Base-by-base conservation (phyloP, 2,329 filamentous ascomycete genomes). In the Gnomoniopsis sp. region DNA sequence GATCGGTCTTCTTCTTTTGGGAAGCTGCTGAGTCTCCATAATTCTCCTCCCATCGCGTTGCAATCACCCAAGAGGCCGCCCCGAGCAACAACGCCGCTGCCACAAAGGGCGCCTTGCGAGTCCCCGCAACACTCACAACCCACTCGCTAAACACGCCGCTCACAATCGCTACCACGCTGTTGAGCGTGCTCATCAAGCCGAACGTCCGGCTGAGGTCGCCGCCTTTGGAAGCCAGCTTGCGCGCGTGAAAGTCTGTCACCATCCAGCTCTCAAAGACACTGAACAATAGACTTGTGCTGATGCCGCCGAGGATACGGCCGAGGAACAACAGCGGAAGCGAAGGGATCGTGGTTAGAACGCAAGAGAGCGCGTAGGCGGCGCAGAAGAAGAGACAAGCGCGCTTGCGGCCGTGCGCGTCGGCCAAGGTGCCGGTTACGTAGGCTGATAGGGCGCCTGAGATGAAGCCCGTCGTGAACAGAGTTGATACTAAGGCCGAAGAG, bases 191-290 rank as follows among this genome's bases (percentile, higher is more conserved):
- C 75, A 80, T 79, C 19, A 73, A 63, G 14, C 79, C 81, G 67
- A 84, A 83, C 55, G 80, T 77, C 34, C 72, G 72, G 58, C 77
- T 76, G 51, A 85, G 68, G 34, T 75, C 74, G 21, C 70, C 69
- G 3, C 75, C 77, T 22, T 67, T 69, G 12, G 73, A 69, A 30
- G 73, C 73, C 33, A 80, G 66, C 43, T 73, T 70, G 46, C 76
- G 71, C 55, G 71, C 71, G 60, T 79, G 75, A 61, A 78, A 83
- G 62, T 84, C 81, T 3, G 79, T 77, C 30, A 86, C 78, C 74
- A 86, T 81, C 83, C 83, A 87, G 64, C 79, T 82, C 68, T 87
- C 83, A 62, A 86, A 85, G 6, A 78, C 80, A 47, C 77, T 83
- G 72, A 82, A 86, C 33, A 86, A 73, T 44, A 86, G 68, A 26